Percentiles rank a stretch among this genome's conserved stretches.
phyloP scores from a whole-genome alignment of 345 rosid species.

The Brassica incana region DNA sequence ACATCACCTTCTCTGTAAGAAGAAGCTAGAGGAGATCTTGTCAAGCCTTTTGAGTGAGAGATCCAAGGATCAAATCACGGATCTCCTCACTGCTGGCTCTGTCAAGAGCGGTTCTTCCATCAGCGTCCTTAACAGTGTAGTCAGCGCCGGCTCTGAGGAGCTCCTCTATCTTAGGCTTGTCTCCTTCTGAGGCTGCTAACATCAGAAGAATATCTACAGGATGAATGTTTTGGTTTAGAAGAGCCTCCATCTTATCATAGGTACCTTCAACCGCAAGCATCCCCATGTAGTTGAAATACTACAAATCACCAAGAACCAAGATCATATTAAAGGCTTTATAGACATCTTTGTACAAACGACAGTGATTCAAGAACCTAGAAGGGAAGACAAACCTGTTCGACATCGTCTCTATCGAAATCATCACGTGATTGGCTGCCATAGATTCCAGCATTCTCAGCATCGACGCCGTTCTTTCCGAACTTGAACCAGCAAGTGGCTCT shows the following conservation, averaged over 20 bases:
- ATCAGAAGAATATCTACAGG: conserved; percentile 80
- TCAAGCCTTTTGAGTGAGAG: conserved; percentile 66
- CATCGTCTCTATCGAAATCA: conserved; percentile 93
- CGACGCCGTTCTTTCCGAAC: conserved; percentile 89
- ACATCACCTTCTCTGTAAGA: neutral
- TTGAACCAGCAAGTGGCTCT: conserved; percentile 78
- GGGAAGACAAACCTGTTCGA: conserved; percentile 74
- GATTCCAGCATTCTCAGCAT: conserved; percentile 93
- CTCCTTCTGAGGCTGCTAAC: conserved; percentile 90
- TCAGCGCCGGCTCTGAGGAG: conserved; percentile 76
- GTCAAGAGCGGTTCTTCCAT: conserved; percentile 76
- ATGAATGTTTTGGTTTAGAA: conserved; percentile 66
- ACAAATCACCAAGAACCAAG: conserved; percentile 29
- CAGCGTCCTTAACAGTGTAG: conserved; percentile 62
- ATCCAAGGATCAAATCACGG: conserved; percentile 62
- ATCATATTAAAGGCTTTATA: neutral
- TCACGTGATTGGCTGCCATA: conserved; percentile 88
- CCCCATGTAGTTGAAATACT: conserved; percentile 97
- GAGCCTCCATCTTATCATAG: conserved; percentile 88
- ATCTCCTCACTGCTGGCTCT: conserved; percentile 60
- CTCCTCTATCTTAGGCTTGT: conserved; percentile 86
- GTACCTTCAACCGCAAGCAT: conserved; percentile 95
- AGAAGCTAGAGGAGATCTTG: neutral
- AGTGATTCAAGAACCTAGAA: conserved; percentile 3
- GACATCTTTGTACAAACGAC: neutral